Evolutionary conservation across 805 yeast genomes (phyloP).

Genomic region (Barnettozyma californica): DNA sequence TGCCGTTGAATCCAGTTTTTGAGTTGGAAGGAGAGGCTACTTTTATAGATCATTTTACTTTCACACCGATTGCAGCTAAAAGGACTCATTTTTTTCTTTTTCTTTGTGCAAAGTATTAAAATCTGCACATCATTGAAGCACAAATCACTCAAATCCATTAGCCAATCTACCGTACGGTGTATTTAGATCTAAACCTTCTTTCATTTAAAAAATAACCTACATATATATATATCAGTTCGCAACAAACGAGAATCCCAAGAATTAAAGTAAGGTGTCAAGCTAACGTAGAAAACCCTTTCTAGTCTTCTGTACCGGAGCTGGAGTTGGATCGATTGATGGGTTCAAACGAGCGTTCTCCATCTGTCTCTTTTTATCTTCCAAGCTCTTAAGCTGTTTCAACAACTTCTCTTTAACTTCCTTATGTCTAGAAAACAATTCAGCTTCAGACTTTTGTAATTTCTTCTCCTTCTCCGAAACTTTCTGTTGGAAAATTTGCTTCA

Average conservation of each 20-base stretch:
- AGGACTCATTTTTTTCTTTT: neutral
- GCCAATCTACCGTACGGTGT: neutral
- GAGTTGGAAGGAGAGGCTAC: neutral
- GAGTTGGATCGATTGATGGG: conserved; percentile 30
- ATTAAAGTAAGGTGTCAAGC: neutral
- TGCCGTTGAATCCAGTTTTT: neutral
- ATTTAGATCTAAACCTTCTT: neutral
- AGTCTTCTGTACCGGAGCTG: conserved; percentile 47
- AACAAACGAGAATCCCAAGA: neutral
- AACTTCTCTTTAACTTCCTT: conserved; percentile 96
- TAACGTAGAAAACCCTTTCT: conserved; percentile 80
- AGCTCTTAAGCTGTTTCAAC: conserved; percentile 77
- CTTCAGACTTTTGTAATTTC: conserved; percentile 93
- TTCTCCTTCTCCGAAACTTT: conserved; percentile 96
- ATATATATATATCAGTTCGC: neutral
- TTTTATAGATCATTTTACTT: conserved; percentile 1
- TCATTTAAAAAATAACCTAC: neutral
- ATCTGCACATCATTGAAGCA: neutral
- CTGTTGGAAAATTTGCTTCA: conserved; percentile 94
- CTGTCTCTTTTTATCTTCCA: conserved; percentile 86
- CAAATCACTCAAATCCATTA: neutral
- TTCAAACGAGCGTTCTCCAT: conserved; percentile 58
- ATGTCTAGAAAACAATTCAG: conserved; percentile 91
- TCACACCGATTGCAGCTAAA: neutral
- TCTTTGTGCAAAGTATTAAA: neutral